These are phyloP conservation scores for Fraxinus dipetala DNA, from an alignment of 305 asterid species.

Conservation along the genomic window DNA sequence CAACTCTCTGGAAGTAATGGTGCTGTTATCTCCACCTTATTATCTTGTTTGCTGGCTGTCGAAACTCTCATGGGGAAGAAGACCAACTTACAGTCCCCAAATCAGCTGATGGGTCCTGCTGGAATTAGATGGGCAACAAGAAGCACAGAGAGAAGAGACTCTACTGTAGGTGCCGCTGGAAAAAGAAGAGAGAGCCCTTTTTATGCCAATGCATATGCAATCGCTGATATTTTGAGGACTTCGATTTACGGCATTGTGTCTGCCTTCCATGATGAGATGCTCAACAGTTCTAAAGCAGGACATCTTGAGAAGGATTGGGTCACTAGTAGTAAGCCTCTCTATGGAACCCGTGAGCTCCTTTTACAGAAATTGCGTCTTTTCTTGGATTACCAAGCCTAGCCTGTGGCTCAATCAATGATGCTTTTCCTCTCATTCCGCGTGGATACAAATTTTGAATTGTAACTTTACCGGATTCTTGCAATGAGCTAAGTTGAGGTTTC, in stretches of 20 bases:
- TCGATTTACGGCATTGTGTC: conserved; percentile 66
- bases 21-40: conserved; percentile 61
- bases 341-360: conserved; percentile 76
- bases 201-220: conserved; percentile 62
- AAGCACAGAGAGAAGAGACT: conserved; percentile 63
- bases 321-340: conserved; percentile 52
- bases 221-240: conserved; percentile 78
- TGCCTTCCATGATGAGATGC: conserved; percentile 74
- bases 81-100: conserved; percentile 59
- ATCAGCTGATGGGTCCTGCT: conserved; percentile 58
- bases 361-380: conserved; percentile 65
- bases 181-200: conserved; percentile 69
- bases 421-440: background rate
- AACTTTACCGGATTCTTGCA: background rate
- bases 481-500: background rate
- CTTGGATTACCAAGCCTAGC: conserved; percentile 67
- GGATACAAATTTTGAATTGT: conserved; percentile 22
- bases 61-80: conserved; percentile 88
- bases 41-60: conserved; percentile 73
- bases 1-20: conserved; percentile 84
- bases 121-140: conserved; percentile 86
- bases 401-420: conserved; percentile 23
- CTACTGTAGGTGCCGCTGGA: conserved; percentile 48
- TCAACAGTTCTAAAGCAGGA: conserved; percentile 56
- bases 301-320: conserved; percentile 84